phyloP scores from a whole-genome alignment of 306 rosid genomes.

The Sophora flavescens region DNA sequence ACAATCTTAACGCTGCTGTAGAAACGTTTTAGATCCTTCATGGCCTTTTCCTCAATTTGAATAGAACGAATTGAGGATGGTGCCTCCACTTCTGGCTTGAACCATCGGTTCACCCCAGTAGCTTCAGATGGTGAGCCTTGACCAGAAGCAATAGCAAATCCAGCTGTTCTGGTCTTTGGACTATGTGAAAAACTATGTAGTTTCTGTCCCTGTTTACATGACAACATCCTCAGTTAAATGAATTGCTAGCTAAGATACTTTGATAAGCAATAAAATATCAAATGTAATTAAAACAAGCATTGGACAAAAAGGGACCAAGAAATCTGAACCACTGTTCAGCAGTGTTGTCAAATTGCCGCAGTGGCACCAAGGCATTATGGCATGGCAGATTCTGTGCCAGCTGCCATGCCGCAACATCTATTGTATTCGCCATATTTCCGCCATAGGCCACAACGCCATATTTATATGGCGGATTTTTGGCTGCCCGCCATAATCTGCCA shows the following conservation, averaged over 20 bases:
- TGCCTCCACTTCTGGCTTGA: constrained; percentile 79
- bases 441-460: no score
- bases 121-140: constrained; percentile 89
- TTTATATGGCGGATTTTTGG: no score
- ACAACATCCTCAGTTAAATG: constrained; percentile 39
- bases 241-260: background rate
- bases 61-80: constrained; percentile 90
- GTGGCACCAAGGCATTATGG: no score
- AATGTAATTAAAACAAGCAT: background rate
- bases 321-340: background rate
- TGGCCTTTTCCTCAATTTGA: constrained; percentile 95
- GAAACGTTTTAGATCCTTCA: constrained; percentile 96
- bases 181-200: constrained; percentile 70
- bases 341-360: no score
- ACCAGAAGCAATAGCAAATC: constrained; percentile 67
- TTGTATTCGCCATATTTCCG: no score
- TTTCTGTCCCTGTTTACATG: constrained; percentile 66
- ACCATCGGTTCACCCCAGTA: constrained; percentile 80
- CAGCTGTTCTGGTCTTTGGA: constrained; percentile 82
- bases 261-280: background rate
- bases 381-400: no score
- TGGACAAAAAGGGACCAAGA: constrained; percentile 10
- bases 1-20: constrained; percentile 86
- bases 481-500: no score
- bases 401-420: no score